A percentile compares a stretch with the other conserved stretches of the same genome.
Conservation (phyloP, 208 protist species). For the Phytomonas francai region DNA sequence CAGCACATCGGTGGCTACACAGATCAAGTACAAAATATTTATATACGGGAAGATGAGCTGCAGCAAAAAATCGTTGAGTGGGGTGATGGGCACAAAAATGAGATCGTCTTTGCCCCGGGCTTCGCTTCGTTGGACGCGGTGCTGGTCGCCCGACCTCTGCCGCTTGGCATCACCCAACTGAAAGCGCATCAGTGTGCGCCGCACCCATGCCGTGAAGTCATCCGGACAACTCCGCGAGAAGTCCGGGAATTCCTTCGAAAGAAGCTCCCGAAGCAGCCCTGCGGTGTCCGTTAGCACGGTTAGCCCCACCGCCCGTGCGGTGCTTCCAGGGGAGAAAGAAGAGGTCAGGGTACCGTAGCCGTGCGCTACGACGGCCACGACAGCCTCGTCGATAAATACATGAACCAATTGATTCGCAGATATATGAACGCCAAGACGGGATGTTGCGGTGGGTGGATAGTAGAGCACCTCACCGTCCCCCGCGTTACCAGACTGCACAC, state of each 20-base stretch:
- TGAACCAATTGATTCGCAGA: constrained; percentile 87
- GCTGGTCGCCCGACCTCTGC: neutral
- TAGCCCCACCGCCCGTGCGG: constrained; percentile 16
- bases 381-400: constrained; percentile 71
- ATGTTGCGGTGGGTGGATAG: constrained; percentile 5
- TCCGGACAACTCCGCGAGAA: constrained; percentile 46
- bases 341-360: constrained; percentile 15
- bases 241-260: constrained; percentile 65
- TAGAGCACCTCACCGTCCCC: neutral
- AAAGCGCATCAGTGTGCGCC: constrained; percentile 34
- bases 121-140: neutral
- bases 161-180: constrained; percentile 11
- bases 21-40: constrained; percentile 34
- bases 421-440: constrained; percentile 55
- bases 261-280: constrained; percentile 42
- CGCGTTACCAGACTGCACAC: neutral
- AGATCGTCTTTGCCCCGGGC: neutral
- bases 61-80: constrained; percentile 38
- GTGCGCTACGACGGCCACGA: constrained; percentile 51
- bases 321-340: neutral
- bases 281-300: constrained; percentile 33
- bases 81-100: constrained; percentile 23
- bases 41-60: constrained; percentile 54
- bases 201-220: constrained; percentile 59
- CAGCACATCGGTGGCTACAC: constrained; percentile 15